A percentile compares a stretch with the other conserved stretches of the same genome.
Evolutionary conservation across 768 basidiomycete species (phyloP).

Genomic region (Podaxis pistillaris): DNA sequence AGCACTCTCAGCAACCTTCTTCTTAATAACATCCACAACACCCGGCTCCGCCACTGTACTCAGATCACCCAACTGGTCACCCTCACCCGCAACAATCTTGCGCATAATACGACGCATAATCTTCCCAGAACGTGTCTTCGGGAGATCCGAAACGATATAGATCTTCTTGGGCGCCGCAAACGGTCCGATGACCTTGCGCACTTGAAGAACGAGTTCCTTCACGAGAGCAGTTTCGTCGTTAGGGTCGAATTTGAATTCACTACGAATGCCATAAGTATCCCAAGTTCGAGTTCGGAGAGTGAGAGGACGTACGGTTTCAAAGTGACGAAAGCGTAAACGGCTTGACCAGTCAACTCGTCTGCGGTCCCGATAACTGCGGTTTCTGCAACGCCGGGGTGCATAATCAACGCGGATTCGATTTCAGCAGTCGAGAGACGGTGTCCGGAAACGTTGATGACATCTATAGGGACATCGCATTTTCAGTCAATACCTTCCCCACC

Average conservation of each 20-base stretch:
- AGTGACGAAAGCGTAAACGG: conserved; percentile 92
- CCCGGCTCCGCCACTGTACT: conserved; percentile 89
- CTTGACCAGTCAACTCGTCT: conserved; percentile 90
- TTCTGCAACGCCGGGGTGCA: conserved; percentile 94
- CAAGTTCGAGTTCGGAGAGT: background rate
- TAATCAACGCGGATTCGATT: conserved; percentile 94
- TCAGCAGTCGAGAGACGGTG: conserved; percentile 97
- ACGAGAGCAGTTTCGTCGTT: conserved; percentile 65
- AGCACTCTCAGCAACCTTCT: conserved; percentile 57
- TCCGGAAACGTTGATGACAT: conserved; percentile 98
- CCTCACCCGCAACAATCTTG: conserved; percentile 94
- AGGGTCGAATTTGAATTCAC: conserved; percentile 78
- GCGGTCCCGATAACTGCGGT: conserved; percentile 88
- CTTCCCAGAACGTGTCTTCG: conserved; percentile 96
- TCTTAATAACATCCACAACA: conserved; percentile 83
- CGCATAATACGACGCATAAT: conserved; percentile 96
- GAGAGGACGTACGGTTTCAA: conserved; percentile 76
- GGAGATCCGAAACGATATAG: conserved; percentile 77
- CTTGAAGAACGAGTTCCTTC: conserved; percentile 93
- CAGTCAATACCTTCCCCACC: background rate
- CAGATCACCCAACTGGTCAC: conserved; percentile 93
- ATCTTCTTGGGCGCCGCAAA: conserved; percentile 97
- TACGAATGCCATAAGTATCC: conserved; percentile 22
- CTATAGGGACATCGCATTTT: conserved; percentile 31
- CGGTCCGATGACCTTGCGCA: conserved; percentile 96